phyloP scores from a whole-genome alignment of 441 rosid species.

The Viola pubescens region DNA sequence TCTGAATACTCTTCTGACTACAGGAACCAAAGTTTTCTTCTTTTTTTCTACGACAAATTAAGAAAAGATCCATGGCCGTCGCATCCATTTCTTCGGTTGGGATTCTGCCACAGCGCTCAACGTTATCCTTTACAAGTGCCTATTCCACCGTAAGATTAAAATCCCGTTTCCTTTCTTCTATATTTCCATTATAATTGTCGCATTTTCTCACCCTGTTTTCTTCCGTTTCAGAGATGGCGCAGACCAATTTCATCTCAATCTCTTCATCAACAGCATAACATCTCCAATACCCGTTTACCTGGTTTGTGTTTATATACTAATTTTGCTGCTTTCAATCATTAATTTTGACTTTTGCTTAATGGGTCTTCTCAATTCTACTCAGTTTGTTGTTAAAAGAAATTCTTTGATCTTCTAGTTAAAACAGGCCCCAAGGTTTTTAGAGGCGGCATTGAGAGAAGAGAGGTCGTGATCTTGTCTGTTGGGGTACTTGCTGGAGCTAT shows the following conservation, averaged over 20 bases:
- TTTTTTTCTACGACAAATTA: not conserved
- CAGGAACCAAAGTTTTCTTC: too few species aligned
- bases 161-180: not conserved
- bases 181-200: not conserved
- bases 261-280: not conserved
- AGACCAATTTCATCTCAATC: not conserved
- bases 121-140: not conserved
- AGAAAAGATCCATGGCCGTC: slow-evolving; percentile 39
- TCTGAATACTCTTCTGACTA: too few species aligned
- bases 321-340: not conserved
- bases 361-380: not conserved
- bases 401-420: slow-evolving; percentile 20
- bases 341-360: not conserved
- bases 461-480: slow-evolving; percentile 34
- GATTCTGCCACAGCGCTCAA: slow-evolving; percentile 4
- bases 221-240: slow-evolving; percentile 15
- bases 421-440: slow-evolving; percentile 6
- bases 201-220: not conserved
- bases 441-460: slow-evolving; percentile 44
- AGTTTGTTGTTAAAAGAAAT: not conserved
- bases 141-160: not conserved
- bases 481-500: slow-evolving; percentile 38
- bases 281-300: not conserved
- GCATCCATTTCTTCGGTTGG: slow-evolving; percentile 45
- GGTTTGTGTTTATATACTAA: not conserved